These are phyloP conservation scores for Fusarium ramigenum DNA, from an alignment of 2,329 filamentous ascomycete genomes.

Conservation along the genomic window DNA sequence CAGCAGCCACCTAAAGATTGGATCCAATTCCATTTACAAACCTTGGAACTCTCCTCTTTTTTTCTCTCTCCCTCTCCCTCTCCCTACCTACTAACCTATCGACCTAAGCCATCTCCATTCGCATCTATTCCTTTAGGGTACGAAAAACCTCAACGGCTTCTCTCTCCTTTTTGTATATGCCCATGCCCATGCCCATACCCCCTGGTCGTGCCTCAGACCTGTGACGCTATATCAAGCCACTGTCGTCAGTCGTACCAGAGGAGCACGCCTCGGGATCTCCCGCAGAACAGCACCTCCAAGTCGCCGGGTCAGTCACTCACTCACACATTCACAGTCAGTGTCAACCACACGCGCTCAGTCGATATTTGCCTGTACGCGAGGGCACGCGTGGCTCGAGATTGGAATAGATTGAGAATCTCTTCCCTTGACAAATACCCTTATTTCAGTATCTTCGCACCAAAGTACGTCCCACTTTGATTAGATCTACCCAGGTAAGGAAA, in stretches of 20 bases:
- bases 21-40: not conserved
- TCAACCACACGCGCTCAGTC: conserved; percentile 16
- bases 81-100: not conserved
- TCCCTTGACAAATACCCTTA: not conserved
- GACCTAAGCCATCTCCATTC: not conserved
- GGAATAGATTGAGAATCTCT: not conserved
- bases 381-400: not conserved
- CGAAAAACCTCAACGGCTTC: not conserved
- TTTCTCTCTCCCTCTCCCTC: not conserved
- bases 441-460: not conserved
- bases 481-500: conserved; percentile 19
- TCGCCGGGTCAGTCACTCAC: not conserved
- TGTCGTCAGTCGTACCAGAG: conserved; percentile 43
- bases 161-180: not conserved
- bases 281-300: conserved; percentile 29
- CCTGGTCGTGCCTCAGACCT: conserved; percentile 22
- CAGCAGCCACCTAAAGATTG: not conserved
- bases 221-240: conserved; percentile 41
- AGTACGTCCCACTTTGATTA: conserved; percentile 4
- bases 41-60: not conserved
- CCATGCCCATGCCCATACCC: not conserved
- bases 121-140: not conserved
- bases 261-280: conserved; percentile 40
- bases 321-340: not conserved
- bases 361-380: not conserved